Base-by-base conservation (phyloP, 495 filamentous ascomycete genomes). In the Corynascus novoguineensis region DNA sequence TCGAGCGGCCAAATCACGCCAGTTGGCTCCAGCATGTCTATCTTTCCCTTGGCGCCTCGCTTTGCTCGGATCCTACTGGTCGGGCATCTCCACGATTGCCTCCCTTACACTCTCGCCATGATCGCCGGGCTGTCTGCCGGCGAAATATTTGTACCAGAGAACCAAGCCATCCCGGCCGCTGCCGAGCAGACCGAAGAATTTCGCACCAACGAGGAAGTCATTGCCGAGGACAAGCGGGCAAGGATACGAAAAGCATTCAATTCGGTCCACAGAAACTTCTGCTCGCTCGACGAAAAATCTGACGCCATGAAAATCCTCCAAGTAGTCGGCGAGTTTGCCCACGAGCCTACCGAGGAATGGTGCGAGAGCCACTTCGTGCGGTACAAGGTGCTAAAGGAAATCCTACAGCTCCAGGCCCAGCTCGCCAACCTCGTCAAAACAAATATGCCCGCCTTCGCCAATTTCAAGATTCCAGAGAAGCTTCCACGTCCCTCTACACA, bases 241-340 rank as follows among this genome's bases (percentile, higher is more conserved):
- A 75, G 85, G 50, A 79, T 83, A 17, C 72, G 81, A 27, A 87
- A 86, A 59, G 81, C 82, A 38, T 96, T 87, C 73, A 84, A 87
- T 58, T 75, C 79, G 42, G 87, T 85, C 5, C 92, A 95, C 60
- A 82, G 83, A 28, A 82, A 86, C 38, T 87, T 96, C 65, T 85
- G 88, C 66, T 84, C 79, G n/a, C 83, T 90, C 47, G 91, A 95
- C 68, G 79, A 86, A 61, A 84, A 81, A 40, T 88, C 84, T 31
- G 95, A 99, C 64, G 90, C 85, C n/a, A 79, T 97, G 49, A 97
- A 96, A 70, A 80, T 90, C 21, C 82, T 97, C 37, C 90, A 89
- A 19, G 87, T 90, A 3, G 84, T 97, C 32, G 92, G 90, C 63
- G 89, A 90, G 58, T 88, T 91, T 60, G 87, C 87, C 32, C 75